These are phyloP conservation scores for Gremmenia infestans DNA, from an alignment of 2,329 filamentous ascomycete genomes.

Conservation along the genomic window DNA sequence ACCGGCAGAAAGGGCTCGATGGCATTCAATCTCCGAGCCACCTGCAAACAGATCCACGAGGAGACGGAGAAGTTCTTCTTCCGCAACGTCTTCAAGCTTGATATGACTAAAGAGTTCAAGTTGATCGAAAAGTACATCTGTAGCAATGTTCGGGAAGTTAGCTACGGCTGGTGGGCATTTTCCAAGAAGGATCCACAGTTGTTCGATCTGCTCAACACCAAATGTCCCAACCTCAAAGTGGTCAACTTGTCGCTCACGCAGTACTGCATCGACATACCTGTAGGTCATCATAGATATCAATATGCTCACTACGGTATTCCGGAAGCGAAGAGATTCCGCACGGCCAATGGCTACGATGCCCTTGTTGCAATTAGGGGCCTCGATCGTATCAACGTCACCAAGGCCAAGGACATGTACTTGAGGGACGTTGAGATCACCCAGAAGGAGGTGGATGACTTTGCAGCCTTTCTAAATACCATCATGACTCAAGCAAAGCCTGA, in stretches of 20 bases:
- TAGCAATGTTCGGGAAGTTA: constrained; percentile 10
- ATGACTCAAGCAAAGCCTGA: constrained; percentile 4
- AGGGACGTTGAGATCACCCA: neutral
- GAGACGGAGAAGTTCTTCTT: constrained; percentile 17
- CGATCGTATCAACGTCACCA: constrained; percentile 13
- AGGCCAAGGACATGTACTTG: neutral
- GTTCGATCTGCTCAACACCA: neutral
- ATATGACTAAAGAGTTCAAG: neutral
- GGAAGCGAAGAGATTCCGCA: constrained; percentile 12
- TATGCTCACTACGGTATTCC: constrained; percentile 3
- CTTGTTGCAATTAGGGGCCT: constrained; percentile 13
- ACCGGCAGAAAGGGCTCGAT: neutral
- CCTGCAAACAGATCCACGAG: constrained; percentile 10
- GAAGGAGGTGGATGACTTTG: constrained; percentile 3
- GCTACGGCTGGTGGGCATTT: constrained; percentile 10
- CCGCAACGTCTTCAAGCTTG: constrained; percentile 15
- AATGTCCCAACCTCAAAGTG: constrained; percentile 7
- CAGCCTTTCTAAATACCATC: constrained; percentile 7
- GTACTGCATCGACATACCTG: neutral
- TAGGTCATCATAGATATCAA: neutral
- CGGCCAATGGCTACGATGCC: constrained; percentile 13
- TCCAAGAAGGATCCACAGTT: constrained; percentile 1
- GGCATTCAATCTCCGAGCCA: constrained; percentile 11
- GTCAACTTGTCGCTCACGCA: constrained; percentile 6
- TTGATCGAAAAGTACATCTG: neutral